phyloP scores from a whole-genome alignment of 345 rosid genomes.

The Eucalyptus curtisii region DNA sequence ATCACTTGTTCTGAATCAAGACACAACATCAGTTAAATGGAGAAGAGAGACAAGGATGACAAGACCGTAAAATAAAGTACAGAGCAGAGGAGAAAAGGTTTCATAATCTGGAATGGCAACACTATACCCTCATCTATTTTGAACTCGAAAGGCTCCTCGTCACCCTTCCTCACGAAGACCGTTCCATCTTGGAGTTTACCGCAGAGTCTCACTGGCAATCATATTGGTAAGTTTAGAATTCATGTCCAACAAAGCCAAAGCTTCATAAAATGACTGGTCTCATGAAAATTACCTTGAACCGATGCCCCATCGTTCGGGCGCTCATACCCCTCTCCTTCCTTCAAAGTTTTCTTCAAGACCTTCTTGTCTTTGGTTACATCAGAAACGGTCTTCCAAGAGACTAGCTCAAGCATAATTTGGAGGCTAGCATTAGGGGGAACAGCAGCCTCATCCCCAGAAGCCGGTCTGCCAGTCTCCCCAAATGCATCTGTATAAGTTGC shows the following conservation, averaged over 20 bases:
- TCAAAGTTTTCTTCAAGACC: constrained; percentile 4
- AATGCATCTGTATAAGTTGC: background rate
- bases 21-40: background rate
- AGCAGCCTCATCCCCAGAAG: background rate
- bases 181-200: constrained; percentile 24
- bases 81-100: background rate
- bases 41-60: background rate
- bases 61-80: background rate
- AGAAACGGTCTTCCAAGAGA: constrained; percentile 4
- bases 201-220: constrained; percentile 11
- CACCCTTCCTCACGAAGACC: constrained; percentile 19
- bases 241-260: background rate
- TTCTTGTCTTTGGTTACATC: constrained; percentile 4
- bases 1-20: constrained; percentile 19
- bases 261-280: background rate
- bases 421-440: background rate
- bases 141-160: constrained; percentile 10
- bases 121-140: constrained; percentile 51
- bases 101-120: background rate
- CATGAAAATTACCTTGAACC: background rate
- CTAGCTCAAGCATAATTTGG: background rate
- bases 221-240: background rate
- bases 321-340: constrained; percentile 9
- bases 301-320: constrained; percentile 2
- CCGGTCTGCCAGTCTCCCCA: constrained; percentile 1